A percentile compares a stretch with the other conserved stretches of the same genome.
phyloP scores from a whole-genome alignment of 2,329 filamentous ascomycete species.

The Coniochaeta ligniaria region DNA sequence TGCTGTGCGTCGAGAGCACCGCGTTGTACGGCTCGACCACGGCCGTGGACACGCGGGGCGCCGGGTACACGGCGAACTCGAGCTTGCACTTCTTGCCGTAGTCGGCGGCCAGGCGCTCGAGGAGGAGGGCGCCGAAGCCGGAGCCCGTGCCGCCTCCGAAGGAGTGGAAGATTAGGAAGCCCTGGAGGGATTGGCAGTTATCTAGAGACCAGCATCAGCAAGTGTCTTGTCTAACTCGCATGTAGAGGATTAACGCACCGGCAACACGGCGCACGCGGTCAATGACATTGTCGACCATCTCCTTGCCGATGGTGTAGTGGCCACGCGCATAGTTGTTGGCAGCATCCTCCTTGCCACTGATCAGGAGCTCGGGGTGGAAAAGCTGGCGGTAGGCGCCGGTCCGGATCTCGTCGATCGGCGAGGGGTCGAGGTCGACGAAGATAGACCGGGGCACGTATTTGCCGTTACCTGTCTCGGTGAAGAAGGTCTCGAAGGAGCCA shows the following conservation, averaged over 20 bases:
- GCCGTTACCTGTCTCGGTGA: constrained; percentile 63
- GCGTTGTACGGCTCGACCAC: constrained; percentile 71
- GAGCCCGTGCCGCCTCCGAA: constrained; percentile 68
- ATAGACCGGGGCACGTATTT: constrained; percentile 68
- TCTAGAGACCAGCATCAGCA: constrained; percentile 34
- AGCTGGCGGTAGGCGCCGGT: constrained; percentile 61
- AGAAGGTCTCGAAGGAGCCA: constrained; percentile 66
- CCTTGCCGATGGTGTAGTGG: constrained; percentile 71
- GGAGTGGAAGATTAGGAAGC: constrained; percentile 69
- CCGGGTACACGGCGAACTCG: constrained; percentile 66
- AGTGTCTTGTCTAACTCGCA: neutral
- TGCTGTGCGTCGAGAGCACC: constrained; percentile 67
- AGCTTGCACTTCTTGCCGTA: constrained; percentile 75
- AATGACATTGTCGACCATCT: constrained; percentile 65
- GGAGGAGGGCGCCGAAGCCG: constrained; percentile 64
- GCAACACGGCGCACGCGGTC: constrained; percentile 63
- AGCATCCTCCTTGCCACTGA: constrained; percentile 70
- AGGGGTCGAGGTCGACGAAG: constrained; percentile 67
- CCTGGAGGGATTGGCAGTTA: constrained; percentile 66
- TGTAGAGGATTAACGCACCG: constrained; percentile 36
- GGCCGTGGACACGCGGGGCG: constrained; percentile 61
- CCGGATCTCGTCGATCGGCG: constrained; percentile 67
- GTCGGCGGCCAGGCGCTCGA: constrained; percentile 66
- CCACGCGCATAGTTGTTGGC: constrained; percentile 73
- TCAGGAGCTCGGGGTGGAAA: constrained; percentile 65